Base-by-base conservation (phyloP, 805 yeast species). In the Nakazawaea wickerhamii region DNA sequence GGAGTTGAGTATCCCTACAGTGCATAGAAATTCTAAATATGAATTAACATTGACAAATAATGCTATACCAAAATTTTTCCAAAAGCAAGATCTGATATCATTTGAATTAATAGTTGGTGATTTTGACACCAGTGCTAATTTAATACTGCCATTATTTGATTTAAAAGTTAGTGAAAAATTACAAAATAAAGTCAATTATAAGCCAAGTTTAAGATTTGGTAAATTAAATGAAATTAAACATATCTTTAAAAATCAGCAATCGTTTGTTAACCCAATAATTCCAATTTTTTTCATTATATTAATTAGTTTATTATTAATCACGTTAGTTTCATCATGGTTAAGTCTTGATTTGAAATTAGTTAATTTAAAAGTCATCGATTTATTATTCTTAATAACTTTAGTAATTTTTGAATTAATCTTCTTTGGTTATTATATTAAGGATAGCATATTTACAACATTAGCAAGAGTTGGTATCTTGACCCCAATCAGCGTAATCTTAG, bases 171-270 rank as follows among this genome's bases (percentile, higher is more conserved):
- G 36, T 27, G 40, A 38, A 19, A 13, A 36, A 13, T 38, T 43
- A 28, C 17, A 19, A 22, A 18, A 14, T 4, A 43, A 34, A 15
- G 38, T 23, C 5, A 9, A 14, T 9, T 41, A 39, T 13, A 46
- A 43, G n/a, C 22, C 45, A 13, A 59, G 70, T 18, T 35, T 48
- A n/a, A 64, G 73, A 50, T 60, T 70, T 44, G 82, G 73, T 2
- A 58, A 71, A 11, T 59, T 70, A 55, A 75, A 80, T 2, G 89
- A 82, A 60, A 82, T 87, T 49, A 60, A 59, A 49, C 88, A 85
- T 59, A 57, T 62, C 28, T 88, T 87, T 65, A 70, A 68, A 43
- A 57, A 61, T 4, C 74, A 73, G n/a, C 77, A 79, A 17, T 60
- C 60, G 26, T 75, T 80, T 27, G 79, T 76, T 10, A 64, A 73